phyloP scores from a whole-genome alignment of 2,329 filamentous ascomycete genomes.

The Teratosphaeria gauchensis region DNA sequence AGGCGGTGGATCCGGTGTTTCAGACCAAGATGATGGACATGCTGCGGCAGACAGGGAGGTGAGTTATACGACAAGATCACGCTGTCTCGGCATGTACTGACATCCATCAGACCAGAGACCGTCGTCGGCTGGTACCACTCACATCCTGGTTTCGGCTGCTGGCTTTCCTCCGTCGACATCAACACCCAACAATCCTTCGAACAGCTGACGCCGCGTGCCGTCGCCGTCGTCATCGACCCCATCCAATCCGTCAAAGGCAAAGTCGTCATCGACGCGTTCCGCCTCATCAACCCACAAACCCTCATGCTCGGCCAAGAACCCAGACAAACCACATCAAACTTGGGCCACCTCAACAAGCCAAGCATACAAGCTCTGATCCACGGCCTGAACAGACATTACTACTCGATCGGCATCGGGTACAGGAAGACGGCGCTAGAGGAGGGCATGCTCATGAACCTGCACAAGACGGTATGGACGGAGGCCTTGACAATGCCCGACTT shows the following conservation, averaged over 20 bases:
- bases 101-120: slow-evolving; percentile 66
- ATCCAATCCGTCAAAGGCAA: slow-evolving; percentile 99
- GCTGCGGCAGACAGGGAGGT: slow-evolving; percentile 94
- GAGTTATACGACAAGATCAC: slow-evolving; percentile 23
- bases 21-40: slow-evolving; percentile 99
- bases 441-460: slow-evolving; percentile 99
- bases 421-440: slow-evolving; percentile 91
- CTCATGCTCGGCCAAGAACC: slow-evolving; percentile 97
- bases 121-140: slow-evolving; percentile 99
- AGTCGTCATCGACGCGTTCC: slow-evolving; percentile 98
- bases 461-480: slow-evolving; percentile 99
- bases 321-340: slow-evolving; percentile 91
- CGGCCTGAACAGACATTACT: slow-evolving; percentile 96
- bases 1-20: slow-evolving; percentile 96
- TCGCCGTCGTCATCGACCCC: slow-evolving; percentile 94
- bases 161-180: slow-evolving; percentile 97
- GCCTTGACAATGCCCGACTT: slow-evolving; percentile 96
- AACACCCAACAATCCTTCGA: slow-evolving; percentile 99
- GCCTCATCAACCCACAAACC: slow-evolving; percentile 93
- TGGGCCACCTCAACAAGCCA: slow-evolving; percentile 97
- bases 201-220: slow-evolving; percentile 90
- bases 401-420: slow-evolving; percentile 98
- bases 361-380: slow-evolving; percentile 99
- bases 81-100: background rate
- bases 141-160: slow-evolving; percentile 97